Evolutionary conservation across 805 yeast species (phyloP), one percentile per base, ranked within the genome.

Genomic region (Kazachstania africana): DNA sequence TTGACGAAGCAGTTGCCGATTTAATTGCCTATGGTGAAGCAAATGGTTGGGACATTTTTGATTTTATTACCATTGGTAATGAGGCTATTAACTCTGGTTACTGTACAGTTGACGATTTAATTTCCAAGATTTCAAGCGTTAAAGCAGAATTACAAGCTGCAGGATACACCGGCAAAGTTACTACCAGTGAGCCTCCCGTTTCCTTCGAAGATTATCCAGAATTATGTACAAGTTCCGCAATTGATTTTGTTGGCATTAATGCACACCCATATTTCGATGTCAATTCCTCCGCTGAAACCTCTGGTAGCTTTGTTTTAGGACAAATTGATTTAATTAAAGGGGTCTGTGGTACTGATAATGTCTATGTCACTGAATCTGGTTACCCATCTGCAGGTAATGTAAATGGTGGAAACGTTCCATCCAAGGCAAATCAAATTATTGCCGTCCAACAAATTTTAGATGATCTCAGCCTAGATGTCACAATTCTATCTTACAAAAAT

Each of bases 101-200:
- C 57, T 62, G 70, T 45, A 49, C 81, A 6, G 82, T 69, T 15
- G 43, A 58, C 16, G 79, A 78, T n/a, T 68, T 87, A 43, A 62
- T 76, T 20, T 27, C 57, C 29, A 83, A 82, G 57, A 78, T 84
- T 39, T 35, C 71, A 1, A 57, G 71, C 9, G 91, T 83, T 31
- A 79, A 75, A 54, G 23, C 65, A 9, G 57, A 57, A 38, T 67
- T 87, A 35, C 49, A 59, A 34, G 57, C 51, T 31, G 87, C 83
- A 17, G 96, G 96, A 24, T 87, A 75, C 60, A 57, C 63, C 8
- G 95, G 95, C 32, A 48, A 59, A 33, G 66, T 85, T 28, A 77
- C 93, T 15, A 85, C 94, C 13, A 72, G 94, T 35, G 96, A 87
- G 55, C 94, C 95, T 33, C 91, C 95, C n/a, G 78, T 70, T 10